Evolutionary conservation across 176 grass and related monocot species (phyloP), one percentile per base, ranked within the genome.

Genomic region (Carex cristatella): DNA sequence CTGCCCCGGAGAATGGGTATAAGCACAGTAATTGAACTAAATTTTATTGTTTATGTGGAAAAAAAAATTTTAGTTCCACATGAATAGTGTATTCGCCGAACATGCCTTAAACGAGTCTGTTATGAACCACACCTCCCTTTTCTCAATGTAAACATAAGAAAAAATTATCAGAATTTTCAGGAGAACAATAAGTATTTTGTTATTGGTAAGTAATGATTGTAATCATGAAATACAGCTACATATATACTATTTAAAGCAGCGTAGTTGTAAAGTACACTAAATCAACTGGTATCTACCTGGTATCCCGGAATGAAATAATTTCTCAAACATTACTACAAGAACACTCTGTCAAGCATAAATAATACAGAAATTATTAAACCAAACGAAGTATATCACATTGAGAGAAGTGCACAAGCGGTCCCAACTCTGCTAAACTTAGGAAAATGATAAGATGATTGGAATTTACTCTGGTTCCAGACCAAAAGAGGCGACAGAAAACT

Each of bases 401-500:
- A 63, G 1, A 63, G 8, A 63, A 16, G 53, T 58, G 74, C 51
- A 78, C 12, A 57, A 78, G 51, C 51, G 51, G 74, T 78, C 74
- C 74, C 74, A 53, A 54, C 48, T 76, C 42, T 53, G n/a, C 46
- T 57, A 15, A 77, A 78, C 51, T 78, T 78, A 57, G 28, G 1
- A 78, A 33, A 56, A 57, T 55, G 28, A 48, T 32, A 32, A 56
- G 57, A 78, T 78, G 49, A 78, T 57, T 78, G 74, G 74, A 57
- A 16, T 78, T 57, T 78, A 78, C 51, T 53, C 51, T 78, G 51
- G 51, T 31, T 78, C 74, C 51, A 78, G 74, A 57, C 12, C 74
- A 56, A 57, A 78, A 57, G 74, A 78, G 28, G 48, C 31, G 71
- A 76, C 71, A 76, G 71, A 16, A 76, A 76, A 76, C 71, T 76